phyloP scores from a whole-genome alignment of 345 rosid species.

The Salix brachista region DNA sequence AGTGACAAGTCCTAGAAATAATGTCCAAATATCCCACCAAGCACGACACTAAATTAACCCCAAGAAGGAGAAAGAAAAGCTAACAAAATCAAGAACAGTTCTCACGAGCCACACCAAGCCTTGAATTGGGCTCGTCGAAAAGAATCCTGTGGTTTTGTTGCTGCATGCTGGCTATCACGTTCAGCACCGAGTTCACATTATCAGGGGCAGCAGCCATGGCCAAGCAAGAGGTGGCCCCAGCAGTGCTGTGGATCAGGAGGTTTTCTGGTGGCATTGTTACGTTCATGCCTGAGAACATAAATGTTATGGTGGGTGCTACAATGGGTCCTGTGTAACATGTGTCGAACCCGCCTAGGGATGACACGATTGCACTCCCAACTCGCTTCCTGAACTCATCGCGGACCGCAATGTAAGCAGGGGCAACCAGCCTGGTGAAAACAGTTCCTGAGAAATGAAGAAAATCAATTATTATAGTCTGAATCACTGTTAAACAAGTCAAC shows the following conservation, averaged over 20 bases:
- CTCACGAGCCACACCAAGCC: constrained; percentile 87
- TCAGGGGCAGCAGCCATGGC: constrained; percentile 89
- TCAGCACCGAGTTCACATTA: constrained; percentile 79
- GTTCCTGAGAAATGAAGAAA: constrained; percentile 41
- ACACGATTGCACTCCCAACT: constrained; percentile 46
- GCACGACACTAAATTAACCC: not conserved
- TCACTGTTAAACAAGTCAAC: too few relatives aligned
- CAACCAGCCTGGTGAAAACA: constrained; percentile 67
- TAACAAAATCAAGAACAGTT: constrained; percentile 42
- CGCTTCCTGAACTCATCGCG: constrained; percentile 65
- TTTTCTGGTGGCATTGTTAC: constrained; percentile 75
- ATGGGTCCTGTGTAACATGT: constrained; percentile 82
- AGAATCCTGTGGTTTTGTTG: constrained; percentile 90
- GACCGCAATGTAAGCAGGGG: constrained; percentile 70
- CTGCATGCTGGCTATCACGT: constrained; percentile 94
- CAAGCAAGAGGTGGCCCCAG: constrained; percentile 67
- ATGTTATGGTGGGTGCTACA: constrained; percentile 62
- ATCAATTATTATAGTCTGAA: too few relatives aligned
- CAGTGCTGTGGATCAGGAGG: constrained; percentile 76
- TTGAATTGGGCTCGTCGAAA: constrained; percentile 69
- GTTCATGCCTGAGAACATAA: constrained; percentile 87
- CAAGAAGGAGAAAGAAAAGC: not conserved
- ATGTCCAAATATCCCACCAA: not conserved
- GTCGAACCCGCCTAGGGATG: constrained; percentile 87
- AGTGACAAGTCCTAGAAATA: not conserved